Conservation (phyloP, 2,329 filamentous ascomycete genomes). For the Clonostachys byssicola region DNA sequence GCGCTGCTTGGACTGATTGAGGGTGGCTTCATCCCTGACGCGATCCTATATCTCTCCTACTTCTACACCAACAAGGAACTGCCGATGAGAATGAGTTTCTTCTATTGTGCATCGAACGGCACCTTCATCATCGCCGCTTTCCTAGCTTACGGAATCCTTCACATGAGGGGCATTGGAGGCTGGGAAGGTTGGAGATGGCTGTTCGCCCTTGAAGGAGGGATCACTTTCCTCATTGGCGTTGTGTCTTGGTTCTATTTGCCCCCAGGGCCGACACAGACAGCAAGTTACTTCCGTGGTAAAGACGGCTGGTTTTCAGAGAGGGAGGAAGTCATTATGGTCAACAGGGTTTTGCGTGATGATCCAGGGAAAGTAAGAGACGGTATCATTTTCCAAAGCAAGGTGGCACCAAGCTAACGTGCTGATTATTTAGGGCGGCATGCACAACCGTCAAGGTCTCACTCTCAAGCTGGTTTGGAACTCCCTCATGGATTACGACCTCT, state of each 20-base stretch:
- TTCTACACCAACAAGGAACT: constrained; percentile 69
- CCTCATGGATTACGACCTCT: constrained; percentile 49
- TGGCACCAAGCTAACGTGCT: too few species aligned
- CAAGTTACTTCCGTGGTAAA: constrained; percentile 39
- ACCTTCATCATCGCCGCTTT: constrained; percentile 30
- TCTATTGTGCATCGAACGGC: constrained; percentile 52
- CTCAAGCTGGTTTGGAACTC: constrained; percentile 37
- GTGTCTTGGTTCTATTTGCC: constrained; percentile 22
- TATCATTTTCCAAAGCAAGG: too few species aligned
- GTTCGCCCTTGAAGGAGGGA: constrained; percentile 23
- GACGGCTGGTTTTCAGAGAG: neutral
- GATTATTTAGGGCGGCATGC: constrained; percentile 43
- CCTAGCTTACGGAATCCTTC: constrained; percentile 40
- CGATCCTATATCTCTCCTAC: constrained; percentile 64
- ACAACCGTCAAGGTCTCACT: constrained; percentile 48
- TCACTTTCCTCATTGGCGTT: constrained; percentile 10
- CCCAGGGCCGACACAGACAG: constrained; percentile 26
- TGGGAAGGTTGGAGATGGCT: constrained; percentile 50
- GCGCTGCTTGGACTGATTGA: constrained; percentile 49
- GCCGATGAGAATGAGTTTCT: constrained; percentile 50
- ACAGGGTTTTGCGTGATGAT: neutral
- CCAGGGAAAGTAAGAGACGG: too few species aligned
- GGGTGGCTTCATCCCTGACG: constrained; percentile 54
- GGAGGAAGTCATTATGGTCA: neutral
- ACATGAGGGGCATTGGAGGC: constrained; percentile 40